Conservation (phyloP, 2,329 filamentous ascomycete species). For the Dactylellina drechsleri region DNA sequence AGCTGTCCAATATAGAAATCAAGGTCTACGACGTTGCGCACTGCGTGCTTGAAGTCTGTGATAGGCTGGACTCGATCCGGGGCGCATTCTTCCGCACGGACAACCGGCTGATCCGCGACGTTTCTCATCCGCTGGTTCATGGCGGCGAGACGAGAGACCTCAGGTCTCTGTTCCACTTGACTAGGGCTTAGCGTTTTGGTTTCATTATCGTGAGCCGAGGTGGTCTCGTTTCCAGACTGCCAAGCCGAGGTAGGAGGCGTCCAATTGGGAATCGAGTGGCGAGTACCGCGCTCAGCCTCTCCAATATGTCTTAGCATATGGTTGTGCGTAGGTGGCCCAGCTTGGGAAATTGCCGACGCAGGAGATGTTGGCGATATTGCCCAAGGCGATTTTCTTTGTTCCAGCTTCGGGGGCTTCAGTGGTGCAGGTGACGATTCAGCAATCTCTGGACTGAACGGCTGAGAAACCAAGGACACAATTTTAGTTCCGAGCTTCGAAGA, state of each 20-base stretch:
- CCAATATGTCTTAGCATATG: too few relatives aligned
- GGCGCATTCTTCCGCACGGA: neutral
- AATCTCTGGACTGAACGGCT: neutral
- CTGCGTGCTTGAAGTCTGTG: constrained; percentile 24
- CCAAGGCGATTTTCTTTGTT: constrained; percentile 25
- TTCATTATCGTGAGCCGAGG: neutral
- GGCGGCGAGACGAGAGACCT: too few relatives aligned
- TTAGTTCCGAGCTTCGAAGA: neutral
- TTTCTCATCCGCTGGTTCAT: constrained; percentile 5
- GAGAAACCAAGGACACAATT: neutral
- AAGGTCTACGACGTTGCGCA: constrained; percentile 3
- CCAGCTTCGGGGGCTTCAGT: neutral
- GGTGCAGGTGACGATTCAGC: neutral
- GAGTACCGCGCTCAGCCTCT: too few relatives aligned
- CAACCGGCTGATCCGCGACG: constrained; percentile 9
- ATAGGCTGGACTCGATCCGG: neutral
- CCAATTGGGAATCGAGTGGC: neutral
- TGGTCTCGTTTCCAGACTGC: too few relatives aligned
- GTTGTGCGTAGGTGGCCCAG: neutral
- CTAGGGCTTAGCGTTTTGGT: neutral
- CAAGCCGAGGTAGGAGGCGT: neutral
- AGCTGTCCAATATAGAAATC: constrained; percentile 23
- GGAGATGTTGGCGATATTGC: constrained; percentile 3
- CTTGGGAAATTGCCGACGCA: neutral
- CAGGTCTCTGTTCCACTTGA: neutral